Percentiles rank a stretch among this genome's conserved stretches.
Conservation (phyloP, 805 yeast genomes). For the Wickerhamomyces kurtzmanii region DNA sequence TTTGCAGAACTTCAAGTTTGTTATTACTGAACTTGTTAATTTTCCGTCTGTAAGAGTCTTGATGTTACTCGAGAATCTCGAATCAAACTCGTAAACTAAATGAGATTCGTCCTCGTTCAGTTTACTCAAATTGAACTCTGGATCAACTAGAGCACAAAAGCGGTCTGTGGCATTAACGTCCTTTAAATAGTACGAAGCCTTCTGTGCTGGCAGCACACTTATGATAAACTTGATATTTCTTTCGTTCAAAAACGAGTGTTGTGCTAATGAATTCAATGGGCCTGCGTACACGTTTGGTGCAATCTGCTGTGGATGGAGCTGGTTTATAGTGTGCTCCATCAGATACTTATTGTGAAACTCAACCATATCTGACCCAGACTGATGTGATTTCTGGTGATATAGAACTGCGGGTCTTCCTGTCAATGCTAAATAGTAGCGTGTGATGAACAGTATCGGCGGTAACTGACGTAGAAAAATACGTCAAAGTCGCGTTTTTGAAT, state of each 20-base stretch:
- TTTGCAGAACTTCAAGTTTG: slow-evolving; percentile 14
- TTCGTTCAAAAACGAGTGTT: slow-evolving; percentile 23
- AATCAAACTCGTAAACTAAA: slow-evolving; percentile 14
- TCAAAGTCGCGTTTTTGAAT: too few relatives aligned
- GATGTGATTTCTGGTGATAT: too few relatives aligned
- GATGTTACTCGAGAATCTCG: slow-evolving; percentile 14
- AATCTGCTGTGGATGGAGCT: slow-evolving; percentile 29
- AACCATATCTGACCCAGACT: slow-evolving; percentile 7
- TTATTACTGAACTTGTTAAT: slow-evolving; percentile 13
- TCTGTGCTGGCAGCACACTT: slow-evolving; percentile 23
- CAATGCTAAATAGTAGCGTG: too few relatives aligned
- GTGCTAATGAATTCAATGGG: slow-evolving; percentile 31
- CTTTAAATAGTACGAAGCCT: slow-evolving; percentile 19
- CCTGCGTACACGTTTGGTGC: slow-evolving; percentile 34
- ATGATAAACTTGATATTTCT: slow-evolving; percentile 29
- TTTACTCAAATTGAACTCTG: slow-evolving; percentile 20
- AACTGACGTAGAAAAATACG: too few relatives aligned
- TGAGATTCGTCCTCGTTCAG: slow-evolving; percentile 17
- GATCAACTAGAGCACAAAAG: slow-evolving; percentile 22
- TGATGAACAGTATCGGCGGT: too few relatives aligned
- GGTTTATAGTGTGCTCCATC: slow-evolving; percentile 15
- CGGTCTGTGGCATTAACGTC: slow-evolving; percentile 16
- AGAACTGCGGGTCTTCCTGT: too few relatives aligned
- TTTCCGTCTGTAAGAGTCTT: slow-evolving; percentile 10
- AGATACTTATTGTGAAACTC: slow-evolving; percentile 13